Evolutionary conservation across 2,329 filamentous ascomycete species (phyloP).

Genomic region (Claviceps capensis): DNA sequence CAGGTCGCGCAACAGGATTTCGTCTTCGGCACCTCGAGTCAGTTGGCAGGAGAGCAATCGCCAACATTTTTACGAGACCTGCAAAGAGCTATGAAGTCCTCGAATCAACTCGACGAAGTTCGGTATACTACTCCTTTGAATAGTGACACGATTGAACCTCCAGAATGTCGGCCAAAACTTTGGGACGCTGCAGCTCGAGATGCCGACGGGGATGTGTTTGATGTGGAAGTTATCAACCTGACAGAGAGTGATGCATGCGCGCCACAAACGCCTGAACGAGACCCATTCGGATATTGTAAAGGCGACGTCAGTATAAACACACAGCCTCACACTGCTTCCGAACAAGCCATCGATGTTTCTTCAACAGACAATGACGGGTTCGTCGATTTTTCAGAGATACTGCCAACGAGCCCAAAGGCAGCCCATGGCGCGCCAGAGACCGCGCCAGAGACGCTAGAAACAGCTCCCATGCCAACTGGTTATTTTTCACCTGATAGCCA

Average conservation of each 20-base stretch:
- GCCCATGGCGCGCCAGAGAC: neutral
- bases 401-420: slow-evolving; percentile 5
- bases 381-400: slow-evolving; percentile 12
- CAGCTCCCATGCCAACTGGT: too few relatives aligned
- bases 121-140: slow-evolving; percentile 26
- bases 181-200: slow-evolving; percentile 63
- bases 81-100: slow-evolving; percentile 46
- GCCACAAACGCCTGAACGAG: slow-evolving; percentile 11
- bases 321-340: neutral
- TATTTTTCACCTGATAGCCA: neutral
- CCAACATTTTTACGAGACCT: slow-evolving; percentile 50
- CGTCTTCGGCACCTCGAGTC: slow-evolving; percentile 76
- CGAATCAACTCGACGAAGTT: slow-evolving; percentile 31
- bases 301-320: slow-evolving; percentile 4
- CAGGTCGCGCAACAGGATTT: slow-evolving; percentile 59
- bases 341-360: neutral
- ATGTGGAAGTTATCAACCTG: slow-evolving; percentile 48
- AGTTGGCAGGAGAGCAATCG: slow-evolving; percentile 60
- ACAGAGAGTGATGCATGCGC: slow-evolving; percentile 26
- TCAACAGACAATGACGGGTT: slow-evolving; percentile 10
- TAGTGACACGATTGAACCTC: slow-evolving; percentile 23
- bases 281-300: slow-evolving; percentile 26
- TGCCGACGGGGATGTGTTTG: slow-evolving; percentile 47
- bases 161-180: slow-evolving; percentile 29
- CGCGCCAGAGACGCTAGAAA: neutral